Percentiles rank a stretch among this genome's conserved stretches.
phyloP scores from a whole-genome alignment of 2,329 filamentous ascomycete species.

The Chrysoporthe puriensis region DNA sequence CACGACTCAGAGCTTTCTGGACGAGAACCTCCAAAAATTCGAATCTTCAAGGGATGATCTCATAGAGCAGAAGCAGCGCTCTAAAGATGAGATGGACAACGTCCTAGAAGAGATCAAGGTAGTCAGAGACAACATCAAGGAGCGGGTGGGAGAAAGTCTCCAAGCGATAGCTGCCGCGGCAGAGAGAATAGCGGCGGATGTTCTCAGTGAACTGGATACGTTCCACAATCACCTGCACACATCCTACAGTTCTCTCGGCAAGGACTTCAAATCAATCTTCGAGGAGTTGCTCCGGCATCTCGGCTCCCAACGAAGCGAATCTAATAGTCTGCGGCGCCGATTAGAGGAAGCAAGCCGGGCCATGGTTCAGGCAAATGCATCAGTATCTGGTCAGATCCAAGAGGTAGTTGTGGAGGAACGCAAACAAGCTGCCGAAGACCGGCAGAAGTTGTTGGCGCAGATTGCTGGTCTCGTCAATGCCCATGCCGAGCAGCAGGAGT shows the following conservation, averaged over 20 bases:
- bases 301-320: constrained; percentile 75
- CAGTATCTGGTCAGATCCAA: constrained; percentile 68
- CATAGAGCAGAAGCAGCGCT: constrained; percentile 66
- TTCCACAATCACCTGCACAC: constrained; percentile 82
- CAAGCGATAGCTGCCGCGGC: constrained; percentile 82
- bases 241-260: constrained; percentile 82
- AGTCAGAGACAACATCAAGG: constrained; percentile 87
- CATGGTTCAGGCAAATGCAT: constrained; percentile 69
- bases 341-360: constrained; percentile 71
- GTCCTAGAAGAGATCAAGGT: constrained; percentile 89
- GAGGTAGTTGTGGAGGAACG: constrained; percentile 77
- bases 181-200: constrained; percentile 86
- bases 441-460: constrained; percentile 72
- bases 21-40: constrained; percentile 70
- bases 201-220: constrained; percentile 80
- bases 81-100: constrained; percentile 86
- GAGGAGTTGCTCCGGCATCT: constrained; percentile 79
- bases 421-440: constrained; percentile 71
- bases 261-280: constrained; percentile 85
- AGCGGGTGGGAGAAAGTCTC: constrained; percentile 81
- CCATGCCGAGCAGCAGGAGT: constrained; percentile 74
- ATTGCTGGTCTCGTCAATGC: constrained; percentile 77
- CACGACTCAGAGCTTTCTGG: constrained; percentile 70
- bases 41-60: constrained; percentile 69
- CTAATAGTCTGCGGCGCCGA: constrained; percentile 71